phyloP scores from a whole-genome alignment of 331 rosid species.

The Acacia pycnantha region DNA sequence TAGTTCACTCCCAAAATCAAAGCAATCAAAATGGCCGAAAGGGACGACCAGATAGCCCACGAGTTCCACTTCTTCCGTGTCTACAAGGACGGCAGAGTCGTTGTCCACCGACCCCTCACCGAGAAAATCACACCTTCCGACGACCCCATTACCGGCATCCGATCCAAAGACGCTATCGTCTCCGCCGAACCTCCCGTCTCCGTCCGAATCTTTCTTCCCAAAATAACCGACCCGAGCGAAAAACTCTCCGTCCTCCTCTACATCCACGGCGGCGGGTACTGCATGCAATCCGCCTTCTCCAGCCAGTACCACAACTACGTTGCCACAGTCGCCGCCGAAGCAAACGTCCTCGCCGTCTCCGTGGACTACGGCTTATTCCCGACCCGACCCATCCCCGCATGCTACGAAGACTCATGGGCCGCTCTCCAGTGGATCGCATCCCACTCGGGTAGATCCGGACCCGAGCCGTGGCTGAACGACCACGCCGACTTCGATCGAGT shows the following conservation, averaged over 20 bases:
- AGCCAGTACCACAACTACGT: constrained; percentile 30
- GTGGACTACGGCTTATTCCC: background rate
- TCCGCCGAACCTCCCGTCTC: constrained; percentile 35
- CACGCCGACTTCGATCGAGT: constrained; percentile 36
- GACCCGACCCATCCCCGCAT: background rate
- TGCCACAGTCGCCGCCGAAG: background rate
- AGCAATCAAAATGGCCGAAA: background rate
- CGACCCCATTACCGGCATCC: constrained; percentile 28
- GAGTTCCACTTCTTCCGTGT: constrained; percentile 46
- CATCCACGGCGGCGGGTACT: constrained; percentile 56
- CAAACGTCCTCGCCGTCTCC: background rate
- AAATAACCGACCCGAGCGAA: background rate
- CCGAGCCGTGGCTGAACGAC: constrained; percentile 44
- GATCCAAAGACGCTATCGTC: constrained; percentile 35
- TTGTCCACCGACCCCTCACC: constrained; percentile 3
- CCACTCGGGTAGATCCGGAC: constrained; percentile 33
- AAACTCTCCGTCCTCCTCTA: constrained; percentile 41
- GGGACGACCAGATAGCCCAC: constrained; percentile 12
- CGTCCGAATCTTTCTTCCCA: constrained; percentile 36
- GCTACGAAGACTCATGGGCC: constrained; percentile 31
- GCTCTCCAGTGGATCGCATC: constrained; percentile 36
- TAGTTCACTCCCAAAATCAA: background rate
- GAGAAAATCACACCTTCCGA: constrained; percentile 29
- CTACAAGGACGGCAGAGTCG: constrained; percentile 33
- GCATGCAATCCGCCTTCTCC: constrained; percentile 45